phyloP scores from a whole-genome alignment of 2,329 filamentous ascomycete species.

The Biscogniauxia marginata region DNA sequence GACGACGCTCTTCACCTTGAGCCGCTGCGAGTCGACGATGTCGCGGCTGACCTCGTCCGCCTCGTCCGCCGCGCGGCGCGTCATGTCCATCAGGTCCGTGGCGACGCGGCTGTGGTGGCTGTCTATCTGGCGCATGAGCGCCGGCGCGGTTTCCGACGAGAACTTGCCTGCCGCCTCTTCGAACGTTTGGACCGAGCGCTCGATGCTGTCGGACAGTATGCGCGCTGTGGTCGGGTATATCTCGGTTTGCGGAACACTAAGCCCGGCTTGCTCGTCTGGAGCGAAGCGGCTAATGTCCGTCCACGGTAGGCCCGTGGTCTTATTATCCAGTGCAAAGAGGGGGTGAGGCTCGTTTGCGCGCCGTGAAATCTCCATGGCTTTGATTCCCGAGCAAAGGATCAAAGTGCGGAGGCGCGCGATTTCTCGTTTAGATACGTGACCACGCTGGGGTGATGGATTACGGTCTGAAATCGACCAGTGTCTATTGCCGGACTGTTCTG shows the following conservation, averaged over 20 bases:
- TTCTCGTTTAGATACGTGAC: slow-evolving; percentile 65
- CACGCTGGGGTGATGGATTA: slow-evolving; percentile 35
- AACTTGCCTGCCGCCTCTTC: slow-evolving; percentile 60
- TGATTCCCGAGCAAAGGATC: slow-evolving; percentile 82
- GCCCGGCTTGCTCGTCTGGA: slow-evolving; percentile 30
- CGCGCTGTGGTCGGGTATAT: slow-evolving; percentile 53
- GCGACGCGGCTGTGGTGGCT: slow-evolving; percentile 46
- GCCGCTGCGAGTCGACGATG: slow-evolving; percentile 71
- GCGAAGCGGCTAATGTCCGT: slow-evolving; percentile 43
- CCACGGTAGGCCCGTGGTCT: slow-evolving; percentile 37
- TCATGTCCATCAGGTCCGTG: slow-evolving; percentile 56
- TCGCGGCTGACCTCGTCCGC: slow-evolving; percentile 77
- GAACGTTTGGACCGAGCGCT: slow-evolving; percentile 53
- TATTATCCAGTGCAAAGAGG: slow-evolving; percentile 32
- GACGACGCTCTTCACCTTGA: slow-evolving; percentile 76
- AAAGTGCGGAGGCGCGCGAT: slow-evolving; percentile 75
- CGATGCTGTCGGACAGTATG: slow-evolving; percentile 48
- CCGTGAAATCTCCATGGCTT: slow-evolving; percentile 76
- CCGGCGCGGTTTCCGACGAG: slow-evolving; percentile 52
- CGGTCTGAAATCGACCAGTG: slow-evolving; percentile 55
- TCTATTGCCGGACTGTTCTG: slow-evolving; percentile 16
- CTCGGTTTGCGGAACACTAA: slow-evolving; percentile 41
- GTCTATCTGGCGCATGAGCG: slow-evolving; percentile 50
- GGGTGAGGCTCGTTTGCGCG: slow-evolving; percentile 54
- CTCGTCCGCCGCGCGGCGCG: slow-evolving; percentile 69